These are phyloP conservation scores for Perilla frutescens DNA, from an alignment of 257 asterid genomes.

Conservation along the genomic window DNA sequence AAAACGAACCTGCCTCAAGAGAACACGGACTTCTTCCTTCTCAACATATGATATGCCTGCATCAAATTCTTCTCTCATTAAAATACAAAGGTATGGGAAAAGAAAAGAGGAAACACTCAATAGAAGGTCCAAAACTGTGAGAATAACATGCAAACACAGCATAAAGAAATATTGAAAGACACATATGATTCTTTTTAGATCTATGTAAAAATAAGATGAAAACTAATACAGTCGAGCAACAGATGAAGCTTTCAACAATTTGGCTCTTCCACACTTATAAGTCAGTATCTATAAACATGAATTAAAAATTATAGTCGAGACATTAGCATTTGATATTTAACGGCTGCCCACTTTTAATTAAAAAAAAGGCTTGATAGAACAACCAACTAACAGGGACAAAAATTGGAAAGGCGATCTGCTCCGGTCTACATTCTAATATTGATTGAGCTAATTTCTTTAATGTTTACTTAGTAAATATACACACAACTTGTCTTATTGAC, in stretches of 20 bases:
- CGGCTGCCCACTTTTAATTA: neutral
- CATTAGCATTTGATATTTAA: conserved; percentile 2
- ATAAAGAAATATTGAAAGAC: neutral
- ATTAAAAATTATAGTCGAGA: neutral
- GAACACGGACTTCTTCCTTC: conserved; percentile 92
- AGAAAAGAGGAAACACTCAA: neutral
- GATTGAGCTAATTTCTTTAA: neutral
- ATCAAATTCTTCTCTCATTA: conserved; percentile 34
- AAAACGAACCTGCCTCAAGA: conserved; percentile 82
- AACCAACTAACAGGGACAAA: neutral
- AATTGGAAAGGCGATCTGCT: conserved; percentile 22
- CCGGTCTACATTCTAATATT: conserved; percentile 19
- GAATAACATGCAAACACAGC: neutral
- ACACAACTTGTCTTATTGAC: conserved; percentile 2
- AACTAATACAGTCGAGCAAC: neutral
- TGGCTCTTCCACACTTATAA: too few relatives aligned
- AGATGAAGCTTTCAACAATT: neutral
- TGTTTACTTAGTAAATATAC: conserved; percentile 3
- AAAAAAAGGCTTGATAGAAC: neutral
- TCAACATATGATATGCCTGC: conserved; percentile 86
- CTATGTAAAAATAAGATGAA: neutral
- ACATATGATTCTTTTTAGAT: neutral
- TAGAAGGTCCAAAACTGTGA: neutral
- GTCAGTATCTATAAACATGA: too few relatives aligned
- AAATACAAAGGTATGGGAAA: conserved; percentile 34